Percentiles rank a stretch among this genome's conserved stretches.
phyloP scores from a whole-genome alignment of 2,329 filamentous ascomycete genomes.

The Fusarium tuaranense region DNA sequence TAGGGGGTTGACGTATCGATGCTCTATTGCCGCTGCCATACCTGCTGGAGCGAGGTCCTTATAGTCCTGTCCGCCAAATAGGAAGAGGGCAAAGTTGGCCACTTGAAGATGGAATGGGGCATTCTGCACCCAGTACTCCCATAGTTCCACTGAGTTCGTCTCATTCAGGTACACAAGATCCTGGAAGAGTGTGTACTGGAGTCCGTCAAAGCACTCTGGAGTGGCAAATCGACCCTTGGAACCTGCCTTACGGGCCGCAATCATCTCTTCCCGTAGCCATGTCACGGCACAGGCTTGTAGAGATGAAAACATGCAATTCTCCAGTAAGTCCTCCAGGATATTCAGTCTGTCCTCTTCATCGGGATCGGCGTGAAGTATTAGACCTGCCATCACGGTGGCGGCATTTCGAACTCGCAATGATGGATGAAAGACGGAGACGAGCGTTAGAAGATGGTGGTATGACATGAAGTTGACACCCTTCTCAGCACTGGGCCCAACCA shows the following conservation, averaged over 20 bases:
- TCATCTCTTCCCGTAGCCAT: constrained; percentile 73
- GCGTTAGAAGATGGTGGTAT: constrained; percentile 70
- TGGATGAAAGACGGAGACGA: constrained; percentile 69
- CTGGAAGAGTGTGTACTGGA: constrained; percentile 73
- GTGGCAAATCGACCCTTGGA: constrained; percentile 59
- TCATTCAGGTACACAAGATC: constrained; percentile 62
- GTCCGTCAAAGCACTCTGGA: constrained; percentile 66
- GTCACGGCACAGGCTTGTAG: constrained; percentile 72
- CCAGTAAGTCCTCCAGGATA: constrained; percentile 73
- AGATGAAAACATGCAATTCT: constrained; percentile 73
- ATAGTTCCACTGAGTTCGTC: constrained; percentile 55
- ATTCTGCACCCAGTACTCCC: constrained; percentile 65
- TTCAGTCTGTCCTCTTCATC: constrained; percentile 68
- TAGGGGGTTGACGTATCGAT: constrained; percentile 69
- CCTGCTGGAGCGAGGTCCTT: constrained; percentile 64
- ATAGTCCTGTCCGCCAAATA: constrained; percentile 60
- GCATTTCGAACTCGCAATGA: constrained; percentile 66
- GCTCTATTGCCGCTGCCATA: constrained; percentile 68
- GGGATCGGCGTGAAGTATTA: constrained; percentile 68
- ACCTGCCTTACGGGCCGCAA: constrained; percentile 54
- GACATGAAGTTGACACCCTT: constrained; percentile 64
- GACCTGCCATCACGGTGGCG: constrained; percentile 64
- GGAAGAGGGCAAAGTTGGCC: constrained; percentile 70
- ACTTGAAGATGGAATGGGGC: constrained; percentile 69
- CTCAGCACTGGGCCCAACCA: constrained; percentile 49